Base-by-base conservation (phyloP, 2,329 filamentous ascomycete species). In the Cercospora zeina region DNA sequence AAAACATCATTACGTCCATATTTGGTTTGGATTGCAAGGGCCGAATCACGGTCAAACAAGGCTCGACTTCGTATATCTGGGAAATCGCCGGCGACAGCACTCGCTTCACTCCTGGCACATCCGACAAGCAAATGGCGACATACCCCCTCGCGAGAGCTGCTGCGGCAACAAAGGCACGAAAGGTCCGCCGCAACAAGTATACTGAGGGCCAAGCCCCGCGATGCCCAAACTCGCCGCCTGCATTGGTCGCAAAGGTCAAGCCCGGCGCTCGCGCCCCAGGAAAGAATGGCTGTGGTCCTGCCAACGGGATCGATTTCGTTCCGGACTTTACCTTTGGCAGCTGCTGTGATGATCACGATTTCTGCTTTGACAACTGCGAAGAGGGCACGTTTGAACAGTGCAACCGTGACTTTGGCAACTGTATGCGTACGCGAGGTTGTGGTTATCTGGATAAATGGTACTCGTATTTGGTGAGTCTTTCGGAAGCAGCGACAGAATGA, bases 281-380 rank as follows among this genome's bases (percentile, higher is more conserved):
- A 0, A 16, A 30, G n/a, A 61, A 64, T 11, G 62, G 62, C n/a
- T 61, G 61, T 24, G 61, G 58, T 36, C 8, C 53, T 13, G 30
- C 58, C 5, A 50, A 61, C 2, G 42, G 47, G 4, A 24, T 37
- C 21, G 31, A 54, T 1, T 58, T 33, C 7, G 58, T 61, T 4
- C 58, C 62, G 8, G 45, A 61, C 30, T 61, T 64, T 30, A 37
- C 16, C 13, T 61, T 64, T 27, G 58, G 59, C 16, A 49, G n/a
- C 31, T 61, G 54, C 30, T 58, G 59, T 30, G 51, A 61, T 36
- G 49, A 16, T 0, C 62, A 64, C 3, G 62, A 61, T 13, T 10
- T 47, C 9, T 64, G 58, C 37, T 64, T 47, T 37, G 62, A 64
- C 31, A 37, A 64, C n/a, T 61, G 58, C 54, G 50, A 56, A 31